A percentile compares a stretch with the other conserved stretches of the same genome.
phyloP scores from a whole-genome alignment of 1,284 basidiomycete genomes.

The Marasmius oreades region DNA sequence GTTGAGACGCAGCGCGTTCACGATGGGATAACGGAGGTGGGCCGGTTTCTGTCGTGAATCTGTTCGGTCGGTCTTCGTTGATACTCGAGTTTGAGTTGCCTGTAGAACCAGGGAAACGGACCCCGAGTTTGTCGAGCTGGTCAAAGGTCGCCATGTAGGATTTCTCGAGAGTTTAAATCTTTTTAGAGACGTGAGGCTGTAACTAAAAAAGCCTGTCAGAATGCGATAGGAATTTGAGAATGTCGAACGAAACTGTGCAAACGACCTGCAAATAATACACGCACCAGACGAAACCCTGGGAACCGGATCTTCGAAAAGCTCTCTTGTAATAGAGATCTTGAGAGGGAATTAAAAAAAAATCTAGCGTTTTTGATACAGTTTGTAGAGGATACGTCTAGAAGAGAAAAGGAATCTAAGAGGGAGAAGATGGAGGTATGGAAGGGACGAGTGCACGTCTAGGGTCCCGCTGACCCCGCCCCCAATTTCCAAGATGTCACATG shows the following conservation, averaged over 20 bases:
- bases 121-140: slow-evolving; percentile 8
- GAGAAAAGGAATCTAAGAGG: slow-evolving; percentile 1
- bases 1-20: slow-evolving; percentile 67
- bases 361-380: slow-evolving; percentile 1
- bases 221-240: background rate
- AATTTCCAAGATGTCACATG: slow-evolving; percentile 1
- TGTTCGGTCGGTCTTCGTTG: slow-evolving; percentile 12
- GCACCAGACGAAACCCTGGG: background rate
- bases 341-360: background rate
- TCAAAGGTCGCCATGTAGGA: slow-evolving; percentile 2
- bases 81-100: slow-evolving; percentile 1
- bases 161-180: background rate
- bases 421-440: slow-evolving; percentile 1
- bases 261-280: background rate
- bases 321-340: background rate
- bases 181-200: background rate
- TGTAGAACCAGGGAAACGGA: background rate
- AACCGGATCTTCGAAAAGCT: slow-evolving; percentile 1
- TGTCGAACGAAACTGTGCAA: background rate
- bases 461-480: slow-evolving; percentile 2
- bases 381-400: background rate
- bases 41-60: slow-evolving; percentile 5
- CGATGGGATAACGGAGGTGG: slow-evolving; percentile 45
- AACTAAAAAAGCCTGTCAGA: background rate
- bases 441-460: background rate